Evolutionary conservation across 23 red algal genomes (phyloP), one percentile per base, ranked within the genome.

Genomic region (Gracilaria domingensis): DNA sequence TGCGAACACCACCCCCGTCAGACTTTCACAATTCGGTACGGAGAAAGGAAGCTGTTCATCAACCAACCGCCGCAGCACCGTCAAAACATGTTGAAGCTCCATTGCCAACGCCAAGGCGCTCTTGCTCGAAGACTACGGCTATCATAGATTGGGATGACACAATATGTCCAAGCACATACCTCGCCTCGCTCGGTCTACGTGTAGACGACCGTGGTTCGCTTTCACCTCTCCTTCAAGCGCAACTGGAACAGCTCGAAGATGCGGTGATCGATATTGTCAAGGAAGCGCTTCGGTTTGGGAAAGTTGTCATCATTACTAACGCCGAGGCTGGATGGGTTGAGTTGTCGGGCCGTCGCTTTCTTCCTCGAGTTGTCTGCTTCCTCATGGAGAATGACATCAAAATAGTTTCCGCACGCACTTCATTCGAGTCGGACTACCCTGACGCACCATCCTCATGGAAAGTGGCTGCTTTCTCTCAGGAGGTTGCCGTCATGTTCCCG

Each of bases 281-380:
- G 20, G 94, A 98, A 65, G 93, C 93, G 56, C 33, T 91, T 16
- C 73, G 87, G n/a, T 86, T 94, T 60, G 97, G 97, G 47, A 82
- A 83, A 11, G 97, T 98, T 23, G 78, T 91, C 8, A 81, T 98
- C 17, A 87, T 98, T n/a, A 98, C 97, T 18, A 98, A 98, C 80
- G 97, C 97, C 1, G 97, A 98, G 59, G 93, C 93, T 1, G 97
- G 97, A 7, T 98, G 97, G 97, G 97, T 98, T 23, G 93, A 95
- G 49, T 72, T 98, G 30, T 95, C 91, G 11, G 88, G 92, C 12
- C 34, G 69, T 11, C 90, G 94, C 37, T 98, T 98, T 75, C 67
- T 98, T 37, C 97, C 97, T 30, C 65, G 89, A n/a, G 89, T 95
- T 12, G 82, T 90, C 2, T 39, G 20, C 38, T 95, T 95, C 40